Conservation (phyloP, 2,329 filamentous ascomycete genomes). For the Coniochaeta hoffmannii region DNA sequence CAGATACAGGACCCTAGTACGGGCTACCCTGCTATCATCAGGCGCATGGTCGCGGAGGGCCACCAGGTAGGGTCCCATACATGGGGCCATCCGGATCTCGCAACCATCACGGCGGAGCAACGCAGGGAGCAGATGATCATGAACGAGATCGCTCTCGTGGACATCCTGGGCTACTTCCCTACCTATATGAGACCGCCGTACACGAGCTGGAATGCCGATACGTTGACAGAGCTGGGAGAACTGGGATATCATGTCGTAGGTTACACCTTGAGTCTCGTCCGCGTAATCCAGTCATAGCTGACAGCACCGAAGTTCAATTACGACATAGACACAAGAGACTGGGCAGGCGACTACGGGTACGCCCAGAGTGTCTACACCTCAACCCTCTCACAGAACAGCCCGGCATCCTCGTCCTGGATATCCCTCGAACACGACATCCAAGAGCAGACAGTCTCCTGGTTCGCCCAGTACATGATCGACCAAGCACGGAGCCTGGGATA, state of each 20-base stretch:
- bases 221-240: conserved; percentile 15
- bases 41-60: conserved; percentile 26
- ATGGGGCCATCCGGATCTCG: conserved; percentile 30
- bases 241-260: conserved; percentile 25
- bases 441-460: conserved; percentile 32
- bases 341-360: conserved; percentile 18
- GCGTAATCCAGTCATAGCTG: not conserved
- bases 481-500: conserved; percentile 28
- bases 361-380: conserved; percentile 13
- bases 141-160: conserved; percentile 29
- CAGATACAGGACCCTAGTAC: conserved; percentile 23
- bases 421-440: conserved; percentile 37
- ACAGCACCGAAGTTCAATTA: conserved; percentile 15
- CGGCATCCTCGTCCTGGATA: conserved; percentile 17
- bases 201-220: conserved; percentile 18
- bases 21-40: conserved; percentile 31
- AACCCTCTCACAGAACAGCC: conserved; percentile 10
- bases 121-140: conserved; percentile 25
- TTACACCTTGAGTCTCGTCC: not conserved
- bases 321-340: conserved; percentile 23
- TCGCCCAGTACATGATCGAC: conserved; percentile 35
- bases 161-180: conserved; percentile 29
- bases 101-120: conserved; percentile 17
- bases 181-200: conserved; percentile 35
- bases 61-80: conserved; percentile 35